These are phyloP conservation scores for Cerioporus squamosus DNA, from an alignment of 1,284 basidiomycete species.

Conservation along the genomic window DNA sequence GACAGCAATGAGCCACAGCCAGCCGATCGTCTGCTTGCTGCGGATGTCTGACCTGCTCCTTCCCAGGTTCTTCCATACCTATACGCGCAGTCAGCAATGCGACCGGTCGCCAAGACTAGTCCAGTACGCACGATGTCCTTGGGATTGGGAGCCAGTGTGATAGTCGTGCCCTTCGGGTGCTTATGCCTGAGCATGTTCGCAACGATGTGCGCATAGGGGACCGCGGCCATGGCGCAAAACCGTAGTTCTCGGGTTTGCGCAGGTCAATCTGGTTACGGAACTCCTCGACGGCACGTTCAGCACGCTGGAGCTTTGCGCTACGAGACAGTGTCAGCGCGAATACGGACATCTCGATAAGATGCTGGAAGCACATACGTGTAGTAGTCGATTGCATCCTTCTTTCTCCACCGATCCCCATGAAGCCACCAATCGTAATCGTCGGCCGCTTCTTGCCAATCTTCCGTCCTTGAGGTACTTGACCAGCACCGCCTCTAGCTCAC, in stretches of 20 bases:
- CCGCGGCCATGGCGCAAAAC: constrained; percentile 92
- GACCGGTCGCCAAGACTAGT: constrained; percentile 19
- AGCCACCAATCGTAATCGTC: constrained; percentile 72
- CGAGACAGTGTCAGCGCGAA: background rate
- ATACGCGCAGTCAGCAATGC: constrained; percentile 6
- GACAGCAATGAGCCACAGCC: constrained; percentile 73
- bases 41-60: constrained; percentile 68
- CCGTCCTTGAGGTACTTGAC: constrained; percentile 84
- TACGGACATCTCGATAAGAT: background rate
- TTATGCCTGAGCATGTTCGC: constrained; percentile 72
- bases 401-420: constrained; percentile 76
- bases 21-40: constrained; percentile 75
- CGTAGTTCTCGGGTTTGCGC: constrained; percentile 86
- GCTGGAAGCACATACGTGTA: constrained; percentile 60
- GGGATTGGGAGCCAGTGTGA: constrained; percentile 82
- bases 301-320: constrained; percentile 75
- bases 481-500: constrained; percentile 81
- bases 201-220: constrained; percentile 89
- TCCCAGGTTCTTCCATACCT: constrained; percentile 91
- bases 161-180: constrained; percentile 71
- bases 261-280: constrained; percentile 76
- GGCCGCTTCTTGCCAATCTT: constrained; percentile 78
- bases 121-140: constrained; percentile 73
- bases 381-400: constrained; percentile 84
- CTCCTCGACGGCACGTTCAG: constrained; percentile 80